phyloP scores from a whole-genome alignment of 176 grass and related monocot genomes.

The Juncus effusus region DNA sequence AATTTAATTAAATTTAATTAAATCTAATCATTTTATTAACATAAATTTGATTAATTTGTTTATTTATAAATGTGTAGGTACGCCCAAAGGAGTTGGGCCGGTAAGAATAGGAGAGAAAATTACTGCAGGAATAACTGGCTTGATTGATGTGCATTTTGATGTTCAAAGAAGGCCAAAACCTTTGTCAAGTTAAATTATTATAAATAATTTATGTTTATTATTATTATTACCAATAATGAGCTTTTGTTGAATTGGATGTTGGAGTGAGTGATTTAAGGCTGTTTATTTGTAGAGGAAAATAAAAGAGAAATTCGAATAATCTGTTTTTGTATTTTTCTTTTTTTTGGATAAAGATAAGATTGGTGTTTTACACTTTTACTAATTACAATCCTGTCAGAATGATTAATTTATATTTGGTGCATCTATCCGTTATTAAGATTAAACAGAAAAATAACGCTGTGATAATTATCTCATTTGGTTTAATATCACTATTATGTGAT shows the following conservation, averaged over 20 bases:
- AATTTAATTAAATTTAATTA: conserved; percentile 7
- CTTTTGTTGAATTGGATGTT: neutral
- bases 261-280: neutral
- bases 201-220: conserved; percentile 1
- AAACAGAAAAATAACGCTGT: no score
- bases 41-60: conserved; percentile 4
- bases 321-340: conserved; percentile 12
- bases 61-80: conserved; percentile 46
- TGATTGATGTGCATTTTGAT: conserved; percentile 84
- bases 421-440: no score
- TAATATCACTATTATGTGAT: no score
- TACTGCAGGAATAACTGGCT: conserved; percentile 84
- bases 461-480: no score
- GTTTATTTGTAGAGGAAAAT: conserved; percentile 3
- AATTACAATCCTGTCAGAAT: no score
- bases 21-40: neutral
- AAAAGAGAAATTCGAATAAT: neutral
- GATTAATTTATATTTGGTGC: no score
- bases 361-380: no score
- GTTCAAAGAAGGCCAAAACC: conserved; percentile 63
- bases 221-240: neutral
- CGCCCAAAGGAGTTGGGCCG: conserved; percentile 81
- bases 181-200: conserved; percentile 3
- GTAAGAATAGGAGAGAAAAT: conserved; percentile 80
- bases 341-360: neutral